Evolutionary conservation across 176 grass and related monocot species (phyloP).

Genomic region (Poa pratensis): DNA sequence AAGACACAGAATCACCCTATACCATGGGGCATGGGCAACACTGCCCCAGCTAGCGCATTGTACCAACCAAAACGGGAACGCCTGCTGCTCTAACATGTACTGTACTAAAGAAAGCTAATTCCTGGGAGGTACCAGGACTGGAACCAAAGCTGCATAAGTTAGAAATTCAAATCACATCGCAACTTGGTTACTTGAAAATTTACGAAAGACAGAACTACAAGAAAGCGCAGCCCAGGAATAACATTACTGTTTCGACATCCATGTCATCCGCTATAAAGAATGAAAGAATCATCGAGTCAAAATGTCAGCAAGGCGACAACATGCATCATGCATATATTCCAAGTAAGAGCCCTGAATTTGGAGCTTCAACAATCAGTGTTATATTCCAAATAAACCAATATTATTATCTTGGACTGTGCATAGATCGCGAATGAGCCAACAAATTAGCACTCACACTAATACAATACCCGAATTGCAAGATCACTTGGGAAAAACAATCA

Average conservation of each 20-base stretch:
- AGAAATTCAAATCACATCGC: background rate
- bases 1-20: too few species aligned
- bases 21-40: too few species aligned
- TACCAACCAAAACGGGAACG: too few species aligned
- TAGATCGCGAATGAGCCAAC: too few species aligned
- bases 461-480: background rate
- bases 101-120: background rate
- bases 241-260: background rate
- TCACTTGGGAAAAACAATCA: conserved; percentile 8
- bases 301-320: background rate
- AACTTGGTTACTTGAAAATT: background rate
- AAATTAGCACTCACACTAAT: background rate
- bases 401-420: too few species aligned
- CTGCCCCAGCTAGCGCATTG: too few species aligned
- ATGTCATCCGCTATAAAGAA: background rate
- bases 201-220: background rate
- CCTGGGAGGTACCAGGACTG: background rate
- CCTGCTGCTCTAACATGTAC: too few species aligned
- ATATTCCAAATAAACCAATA: background rate
- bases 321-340: background rate
- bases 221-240: background rate
- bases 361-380: background rate
- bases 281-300: background rate
- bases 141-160: background rate
- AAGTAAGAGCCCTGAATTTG: background rate